A percentile compares a stretch with the other conserved stretches of the same genome.
Conservation (phyloP, 768 basidiomycete genomes). For the Hebeloma cylindrosporum region DNA sequence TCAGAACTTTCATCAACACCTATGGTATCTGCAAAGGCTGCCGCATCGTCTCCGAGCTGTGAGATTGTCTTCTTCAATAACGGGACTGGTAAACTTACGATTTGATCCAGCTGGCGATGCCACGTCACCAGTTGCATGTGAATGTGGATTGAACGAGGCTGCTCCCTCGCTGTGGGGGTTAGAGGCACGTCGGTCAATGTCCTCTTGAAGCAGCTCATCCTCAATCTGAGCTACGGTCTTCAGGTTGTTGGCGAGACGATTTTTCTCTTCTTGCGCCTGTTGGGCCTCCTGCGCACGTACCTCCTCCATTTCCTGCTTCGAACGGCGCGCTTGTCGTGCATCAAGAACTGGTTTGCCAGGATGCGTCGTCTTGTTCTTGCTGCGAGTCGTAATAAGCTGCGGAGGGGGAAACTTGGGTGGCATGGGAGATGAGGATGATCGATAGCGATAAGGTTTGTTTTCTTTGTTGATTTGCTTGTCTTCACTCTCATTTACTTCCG, state of each 20-base stretch:
- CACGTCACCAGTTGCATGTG: too few relatives aligned
- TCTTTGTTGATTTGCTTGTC: too few relatives aligned
- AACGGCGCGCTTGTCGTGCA: background rate
- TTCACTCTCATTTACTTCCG: too few relatives aligned
- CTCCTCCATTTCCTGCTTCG: background rate
- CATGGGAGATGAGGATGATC: background rate
- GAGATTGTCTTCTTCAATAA: too few relatives aligned
- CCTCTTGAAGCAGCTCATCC: slow-evolving; percentile 2
- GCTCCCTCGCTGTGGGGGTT: background rate
- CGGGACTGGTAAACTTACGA: too few relatives aligned
- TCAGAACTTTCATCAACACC: background rate
- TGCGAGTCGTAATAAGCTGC: background rate
- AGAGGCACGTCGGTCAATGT: background rate
- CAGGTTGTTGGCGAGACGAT: too few relatives aligned
- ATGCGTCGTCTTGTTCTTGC: slow-evolving; percentile 1
- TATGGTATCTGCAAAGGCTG: background rate
- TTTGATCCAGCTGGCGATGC: too few relatives aligned
- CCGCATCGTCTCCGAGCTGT: too few relatives aligned
- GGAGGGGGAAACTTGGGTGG: background rate
- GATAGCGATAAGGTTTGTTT: background rate
- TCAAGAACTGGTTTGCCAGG: slow-evolving; percentile 6
- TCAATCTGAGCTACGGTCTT: background rate
- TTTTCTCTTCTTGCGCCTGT: background rate
- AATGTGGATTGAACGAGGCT: too few relatives aligned
- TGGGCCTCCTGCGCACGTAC: background rate